Percentiles rank a stretch among this genome's conserved stretches.
These are phyloP conservation scores for Mycena olivaceomarginata DNA, from an alignment of 768 basidiomycete species.

Conservation along the genomic window DNA sequence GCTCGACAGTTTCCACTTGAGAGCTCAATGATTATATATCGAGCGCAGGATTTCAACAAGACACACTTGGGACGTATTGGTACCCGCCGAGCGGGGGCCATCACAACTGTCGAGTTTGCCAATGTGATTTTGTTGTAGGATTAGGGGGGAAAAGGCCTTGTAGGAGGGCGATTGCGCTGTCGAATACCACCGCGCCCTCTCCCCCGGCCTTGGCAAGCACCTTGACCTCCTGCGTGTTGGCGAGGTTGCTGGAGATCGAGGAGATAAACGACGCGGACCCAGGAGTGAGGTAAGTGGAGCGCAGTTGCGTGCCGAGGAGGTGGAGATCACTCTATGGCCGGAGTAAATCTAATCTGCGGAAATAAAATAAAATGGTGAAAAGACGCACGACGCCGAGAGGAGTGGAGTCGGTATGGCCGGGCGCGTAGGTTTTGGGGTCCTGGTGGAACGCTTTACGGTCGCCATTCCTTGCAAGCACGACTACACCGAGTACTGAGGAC, in stretches of 20 bases:
- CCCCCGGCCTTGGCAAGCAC: constrained; percentile 89
- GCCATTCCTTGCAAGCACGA: constrained; percentile 87
- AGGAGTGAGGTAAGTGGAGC: constrained; percentile 79
- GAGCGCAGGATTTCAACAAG: background rate
- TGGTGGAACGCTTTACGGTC: constrained; percentile 83
- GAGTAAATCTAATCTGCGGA: background rate
- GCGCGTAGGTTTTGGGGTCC: constrained; percentile 81
- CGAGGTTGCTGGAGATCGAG: constrained; percentile 79
- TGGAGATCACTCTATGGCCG: constrained; percentile 75
- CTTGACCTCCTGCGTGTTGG: constrained; percentile 83
- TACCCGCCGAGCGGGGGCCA: constrained; percentile 89
- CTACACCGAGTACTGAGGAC: constrained; percentile 84
- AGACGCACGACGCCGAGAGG: constrained; percentile 35
- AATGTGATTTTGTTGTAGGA: constrained; percentile 81
- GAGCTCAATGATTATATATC: background rate
- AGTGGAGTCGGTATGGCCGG: constrained; percentile 51
- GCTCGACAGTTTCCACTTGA: constrained; percentile 90
- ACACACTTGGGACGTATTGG: constrained; percentile 88
- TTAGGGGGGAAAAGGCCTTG: constrained; percentile 94
- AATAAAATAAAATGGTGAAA: background rate
- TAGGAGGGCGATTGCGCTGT: constrained; percentile 88
- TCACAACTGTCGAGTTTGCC: constrained; percentile 84
- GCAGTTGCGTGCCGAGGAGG: constrained; percentile 77
- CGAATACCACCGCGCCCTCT: constrained; percentile 91
- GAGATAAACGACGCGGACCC: constrained; percentile 82